A percentile compares a stretch with the other conserved stretches of the same genome.
These are phyloP conservation scores for Fusarium caatingaense DNA, from an alignment of 2,329 filamentous ascomycete genomes.

Conservation along the genomic window DNA sequence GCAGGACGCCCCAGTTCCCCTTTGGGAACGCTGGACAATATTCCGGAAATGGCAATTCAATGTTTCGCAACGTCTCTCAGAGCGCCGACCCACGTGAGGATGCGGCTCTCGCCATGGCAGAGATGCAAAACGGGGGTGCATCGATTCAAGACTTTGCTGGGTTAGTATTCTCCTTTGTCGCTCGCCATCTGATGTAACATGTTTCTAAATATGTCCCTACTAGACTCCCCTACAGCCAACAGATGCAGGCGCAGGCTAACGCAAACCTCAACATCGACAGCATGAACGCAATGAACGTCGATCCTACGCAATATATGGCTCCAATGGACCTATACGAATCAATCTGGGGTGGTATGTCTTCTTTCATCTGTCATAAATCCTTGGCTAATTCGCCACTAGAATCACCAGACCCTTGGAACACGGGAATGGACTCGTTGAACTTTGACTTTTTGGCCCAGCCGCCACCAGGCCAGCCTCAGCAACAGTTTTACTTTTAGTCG, in stretches of 20 bases:
- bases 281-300: slow-evolving; percentile 63
- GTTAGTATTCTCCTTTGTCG: slow-evolving; percentile 42
- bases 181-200: background rate
- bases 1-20: slow-evolving; percentile 55
- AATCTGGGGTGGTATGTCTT: slow-evolving; percentile 72
- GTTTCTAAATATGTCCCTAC: slow-evolving; percentile 35
- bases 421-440: slow-evolving; percentile 66
- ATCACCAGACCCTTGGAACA: slow-evolving; percentile 69
- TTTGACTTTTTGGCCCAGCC: slow-evolving; percentile 71
- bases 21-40: slow-evolving; percentile 43
- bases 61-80: slow-evolving; percentile 45
- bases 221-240: slow-evolving; percentile 53
- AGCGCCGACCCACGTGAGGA: slow-evolving; percentile 67
- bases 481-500: slow-evolving; percentile 67
- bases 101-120: slow-evolving; percentile 72
- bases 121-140: slow-evolving; percentile 68
- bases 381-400: slow-evolving; percentile 54
- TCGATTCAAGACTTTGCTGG: slow-evolving; percentile 59
- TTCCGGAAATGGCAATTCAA: slow-evolving; percentile 39
- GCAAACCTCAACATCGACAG: slow-evolving; percentile 55
- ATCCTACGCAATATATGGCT: slow-evolving; percentile 70
- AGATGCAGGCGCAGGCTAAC: slow-evolving; percentile 52
- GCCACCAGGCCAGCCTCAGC: slow-evolving; percentile 67
- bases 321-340: slow-evolving; percentile 76
- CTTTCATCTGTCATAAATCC: background rate